Percentiles rank a stretch among this genome's conserved stretches.
Conservation (phyloP, 192 early-diverging fungal genomes). For the Allomyces javanicus region DNA sequence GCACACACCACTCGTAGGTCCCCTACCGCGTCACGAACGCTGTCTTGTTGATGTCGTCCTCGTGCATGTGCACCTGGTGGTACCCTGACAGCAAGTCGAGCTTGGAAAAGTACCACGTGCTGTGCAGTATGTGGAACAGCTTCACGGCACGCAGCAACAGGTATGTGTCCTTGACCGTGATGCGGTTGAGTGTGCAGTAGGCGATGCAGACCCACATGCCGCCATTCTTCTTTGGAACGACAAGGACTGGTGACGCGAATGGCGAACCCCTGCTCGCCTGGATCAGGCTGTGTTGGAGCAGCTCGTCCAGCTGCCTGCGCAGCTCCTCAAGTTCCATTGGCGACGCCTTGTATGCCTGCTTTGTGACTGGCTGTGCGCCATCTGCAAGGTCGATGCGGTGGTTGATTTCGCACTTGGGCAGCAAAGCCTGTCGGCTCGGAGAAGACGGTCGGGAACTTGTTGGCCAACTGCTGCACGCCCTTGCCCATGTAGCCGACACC, state of each 20-base stretch:
- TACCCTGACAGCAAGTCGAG: constrained; percentile 16
- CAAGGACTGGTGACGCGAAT: constrained; percentile 4
- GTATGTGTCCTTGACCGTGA: constrained; percentile 11
- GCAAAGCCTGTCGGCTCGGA: no score
- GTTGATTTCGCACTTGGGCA: no score
- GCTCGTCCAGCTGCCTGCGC: neutral
- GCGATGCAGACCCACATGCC: constrained; percentile 9
- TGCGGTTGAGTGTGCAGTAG: constrained; percentile 13
- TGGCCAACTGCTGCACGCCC: no score
- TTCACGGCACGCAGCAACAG: constrained; percentile 9
- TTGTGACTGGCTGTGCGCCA: no score
- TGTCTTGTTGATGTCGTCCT: constrained; percentile 17
- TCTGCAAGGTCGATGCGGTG: no score
- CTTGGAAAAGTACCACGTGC: constrained; percentile 3
- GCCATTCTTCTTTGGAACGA: constrained; percentile 15
- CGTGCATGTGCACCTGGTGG: constrained; percentile 16
- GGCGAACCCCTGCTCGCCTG: constrained; percentile 3
- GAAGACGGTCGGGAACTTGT: no score
- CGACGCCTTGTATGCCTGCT: no score
- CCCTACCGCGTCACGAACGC: constrained; percentile 18
- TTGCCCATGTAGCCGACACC: no score
- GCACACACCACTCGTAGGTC: constrained; percentile 28
- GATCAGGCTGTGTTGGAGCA: constrained; percentile 5
- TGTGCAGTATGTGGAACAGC: neutral
- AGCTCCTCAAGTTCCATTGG: no score